Conservation (phyloP, 805 yeast genomes). For the Candida caryicola region DNA sequence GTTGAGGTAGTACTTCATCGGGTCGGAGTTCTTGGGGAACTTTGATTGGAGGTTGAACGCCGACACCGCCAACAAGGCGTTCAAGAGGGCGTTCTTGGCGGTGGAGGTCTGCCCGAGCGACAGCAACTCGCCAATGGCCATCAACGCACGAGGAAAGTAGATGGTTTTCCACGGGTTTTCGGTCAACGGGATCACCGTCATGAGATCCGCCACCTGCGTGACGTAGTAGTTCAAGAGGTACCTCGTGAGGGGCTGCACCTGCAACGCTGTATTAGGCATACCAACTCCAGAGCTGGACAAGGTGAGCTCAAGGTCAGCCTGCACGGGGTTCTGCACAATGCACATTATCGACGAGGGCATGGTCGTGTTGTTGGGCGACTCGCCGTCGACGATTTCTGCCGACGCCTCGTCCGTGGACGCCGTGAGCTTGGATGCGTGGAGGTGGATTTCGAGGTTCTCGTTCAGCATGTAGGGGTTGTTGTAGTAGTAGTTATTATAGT, state of each 20-base stretch:
- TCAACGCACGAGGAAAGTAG: conserved; percentile 79
- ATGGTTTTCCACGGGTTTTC: conserved; percentile 87
- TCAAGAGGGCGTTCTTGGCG: conserved; percentile 73
- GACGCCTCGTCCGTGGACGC: conserved; percentile 24
- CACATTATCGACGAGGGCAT: conserved; percentile 58
- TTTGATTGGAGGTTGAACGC: conserved; percentile 79
- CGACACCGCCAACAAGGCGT: conserved; percentile 76
- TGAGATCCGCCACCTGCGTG: conserved; percentile 72
- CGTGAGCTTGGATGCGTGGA: conserved; percentile 35
- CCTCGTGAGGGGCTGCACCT: conserved; percentile 67
- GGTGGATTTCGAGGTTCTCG: conserved; percentile 39
- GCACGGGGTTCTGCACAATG: conserved; percentile 37
- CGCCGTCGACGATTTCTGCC: conserved; percentile 35
- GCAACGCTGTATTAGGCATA: conserved; percentile 60
- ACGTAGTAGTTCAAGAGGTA: conserved; percentile 70
- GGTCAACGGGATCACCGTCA: conserved; percentile 68
- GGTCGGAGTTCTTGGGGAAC: conserved; percentile 60
- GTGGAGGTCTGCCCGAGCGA: conserved; percentile 71
- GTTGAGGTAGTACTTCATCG: conserved; percentile 67
- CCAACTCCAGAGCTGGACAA: conserved; percentile 25
- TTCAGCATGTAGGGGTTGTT: conserved; percentile 38
- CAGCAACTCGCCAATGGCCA: conserved; percentile 78
- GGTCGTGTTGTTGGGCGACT: conserved; percentile 28
- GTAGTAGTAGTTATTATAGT: conserved; percentile 37
- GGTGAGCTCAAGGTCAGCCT: conserved; percentile 41